Evolutionary conservation across 139 green algal species (phyloP), one percentile per base, ranked within the genome.

Genomic region (Chlamydomonas sp.): DNA sequence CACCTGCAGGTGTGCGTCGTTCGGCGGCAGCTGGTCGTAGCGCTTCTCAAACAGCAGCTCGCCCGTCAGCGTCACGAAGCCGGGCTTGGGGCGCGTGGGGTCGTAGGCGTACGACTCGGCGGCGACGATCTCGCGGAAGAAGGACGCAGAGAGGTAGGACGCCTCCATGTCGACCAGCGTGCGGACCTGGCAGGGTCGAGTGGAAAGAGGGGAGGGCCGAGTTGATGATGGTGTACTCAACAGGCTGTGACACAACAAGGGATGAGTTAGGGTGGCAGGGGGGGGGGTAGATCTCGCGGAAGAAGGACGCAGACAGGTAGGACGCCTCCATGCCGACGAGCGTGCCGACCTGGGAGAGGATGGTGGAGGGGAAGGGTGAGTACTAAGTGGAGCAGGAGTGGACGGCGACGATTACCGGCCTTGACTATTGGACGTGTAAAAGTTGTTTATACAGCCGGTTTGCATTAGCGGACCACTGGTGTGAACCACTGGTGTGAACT

Each of bases 91-190:
- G 39, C 82, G 71, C 13, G 70, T 78, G 43, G 72, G 76, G 65
- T 88, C 78, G 69, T 86, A 84, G n/a, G 76, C 70, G 58, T 85
- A 84, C 31, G 48, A 76, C 74, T 90, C 79, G 34, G 85, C 81
- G 24, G 81, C 82, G 62, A 91, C 80, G 63, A 94, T 92, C 72
- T 94, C 85, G 22, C 81, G 76, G 85, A 97, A 97, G 75, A 95
- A 91, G 61, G 92, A 89, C 13, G 90, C 90, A 0, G 89, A 95
- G 35, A 96, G 87, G 82, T 95, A 96, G 50, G 81, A 88, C 35
- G 85, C 84, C 84, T 97, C 91, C 91, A 97, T 97, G 75, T 97
- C 90, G 58, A 96, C 91, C 79, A 97, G 74, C 1, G 81, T 89
- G 58, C 80, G 73, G n/a, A 88, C 81, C 65, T n/a, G n/a, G n/a